Evolutionary conservation across 352 stramenopile genomes (phyloP), one percentile per base, ranked within the genome.

Genomic region (Lagenidium sp.): DNA sequence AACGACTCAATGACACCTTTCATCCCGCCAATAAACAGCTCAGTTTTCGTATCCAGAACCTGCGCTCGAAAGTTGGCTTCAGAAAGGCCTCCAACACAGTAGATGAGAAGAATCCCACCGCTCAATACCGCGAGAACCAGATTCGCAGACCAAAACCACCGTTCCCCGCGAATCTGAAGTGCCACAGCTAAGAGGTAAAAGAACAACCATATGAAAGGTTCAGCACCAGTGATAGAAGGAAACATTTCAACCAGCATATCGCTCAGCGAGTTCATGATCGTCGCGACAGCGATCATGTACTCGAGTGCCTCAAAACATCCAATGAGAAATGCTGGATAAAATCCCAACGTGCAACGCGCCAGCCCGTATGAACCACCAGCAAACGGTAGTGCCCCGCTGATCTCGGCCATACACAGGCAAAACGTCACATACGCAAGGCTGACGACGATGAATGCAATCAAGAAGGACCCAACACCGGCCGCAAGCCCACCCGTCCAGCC

Each of bases 381-480:
- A 28, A 65, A 65, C 18, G 57, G 52, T n/a, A 65, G 44, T 12
- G 50, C 44, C 35, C 47, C 43, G 0, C 47, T 59, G 35, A 62
- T 39, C 30, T 66, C 57, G 24, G 57, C n/a, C 5, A 53, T 35
- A 15, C 37, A 60, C 18, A 43, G 41, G 24, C 30, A 49, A n/a
- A 66, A 46, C 25, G 31, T 41, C 15, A 59, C 13, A 44, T 66
- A 66, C 8, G 53, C 57, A 3, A 46, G 10, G 6, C 44, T 37
- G 12, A 56, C 31, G 41, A 50, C 16, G 7, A 46, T 19, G 41
- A 46, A 50, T 3, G 25, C 16, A 23, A 56, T 45, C 35, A 50
- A 0, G 18, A 25, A 50, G 3, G 24, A 42, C 21, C 41, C 31
- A 3, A 49, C 2, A 0, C 49, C 49, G 5, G 34, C 41, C 0